These are phyloP conservation scores for Colletotrichum kahawae DNA, from an alignment of 2,329 filamentous ascomycete species.

Conservation along the genomic window DNA sequence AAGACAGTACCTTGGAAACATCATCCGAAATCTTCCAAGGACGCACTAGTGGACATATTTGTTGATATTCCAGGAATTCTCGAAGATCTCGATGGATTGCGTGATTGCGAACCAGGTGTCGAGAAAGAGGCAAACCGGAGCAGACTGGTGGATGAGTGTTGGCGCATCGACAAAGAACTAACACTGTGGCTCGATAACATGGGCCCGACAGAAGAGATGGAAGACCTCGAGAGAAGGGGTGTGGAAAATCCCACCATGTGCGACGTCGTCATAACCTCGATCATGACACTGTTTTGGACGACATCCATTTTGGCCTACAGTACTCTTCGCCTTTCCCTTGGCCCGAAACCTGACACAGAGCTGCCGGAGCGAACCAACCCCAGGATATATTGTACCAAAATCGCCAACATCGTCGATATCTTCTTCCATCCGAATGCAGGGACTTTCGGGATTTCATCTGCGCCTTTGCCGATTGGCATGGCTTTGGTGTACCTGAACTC, in stretches of 20 bases:
- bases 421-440: slow-evolving; percentile 21
- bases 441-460: slow-evolving; percentile 8
- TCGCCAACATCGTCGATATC: slow-evolving; percentile 18
- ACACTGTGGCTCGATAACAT: slow-evolving; percentile 9
- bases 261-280: slow-evolving; percentile 12
- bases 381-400: slow-evolving; percentile 15
- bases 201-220: background rate
- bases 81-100: slow-evolving; percentile 30
- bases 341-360: background rate
- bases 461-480: slow-evolving; percentile 22
- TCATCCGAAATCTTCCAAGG: slow-evolving; percentile 31
- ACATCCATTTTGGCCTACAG: slow-evolving; percentile 17
- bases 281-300: slow-evolving; percentile 18
- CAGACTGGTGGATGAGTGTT: slow-evolving; percentile 11
- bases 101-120: background rate
- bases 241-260: slow-evolving; percentile 4
- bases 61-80: slow-evolving; percentile 32
- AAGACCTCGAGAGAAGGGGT: background rate
- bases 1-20: slow-evolving; percentile 35
- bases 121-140: background rate
- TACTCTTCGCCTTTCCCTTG: slow-evolving; percentile 13
- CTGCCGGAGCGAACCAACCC: slow-evolving; percentile 13
- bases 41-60: slow-evolving; percentile 34
- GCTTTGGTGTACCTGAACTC: slow-evolving; percentile 20
- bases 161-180: slow-evolving; percentile 16